phyloP scores from a whole-genome alignment of 2,329 filamentous ascomycete species.

The Microdochium nivale region DNA sequence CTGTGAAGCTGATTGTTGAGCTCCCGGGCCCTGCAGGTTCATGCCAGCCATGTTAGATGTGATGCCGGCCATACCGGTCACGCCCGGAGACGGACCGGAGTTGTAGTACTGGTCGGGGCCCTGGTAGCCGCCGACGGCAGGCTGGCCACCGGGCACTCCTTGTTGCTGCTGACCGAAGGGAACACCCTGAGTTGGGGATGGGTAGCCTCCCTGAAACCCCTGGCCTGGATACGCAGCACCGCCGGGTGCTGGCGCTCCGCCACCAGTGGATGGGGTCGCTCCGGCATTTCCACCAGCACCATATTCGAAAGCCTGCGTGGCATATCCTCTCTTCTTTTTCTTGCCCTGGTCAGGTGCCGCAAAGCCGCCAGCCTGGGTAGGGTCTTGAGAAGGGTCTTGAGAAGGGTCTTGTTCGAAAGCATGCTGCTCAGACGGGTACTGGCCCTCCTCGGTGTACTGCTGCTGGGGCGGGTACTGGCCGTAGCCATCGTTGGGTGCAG shows the following conservation, averaged over 20 bases:
- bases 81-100: constrained; percentile 33
- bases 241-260: constrained; percentile 30
- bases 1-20: constrained; percentile 22
- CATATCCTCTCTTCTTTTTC: constrained; percentile 94
- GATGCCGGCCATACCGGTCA: constrained; percentile 56
- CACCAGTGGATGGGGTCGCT: constrained; percentile 30
- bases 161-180: constrained; percentile 9
- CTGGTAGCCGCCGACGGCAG: constrained; percentile 54
- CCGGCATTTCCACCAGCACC: constrained; percentile 77
- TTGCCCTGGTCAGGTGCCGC: constrained; percentile 38
- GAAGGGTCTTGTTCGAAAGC: constrained; percentile 29
- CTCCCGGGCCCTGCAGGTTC: constrained; percentile 60
- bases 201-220: constrained; percentile 26
- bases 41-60: constrained; percentile 83
- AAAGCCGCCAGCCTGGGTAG: constrained; percentile 18
- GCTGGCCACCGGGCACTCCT: constrained; percentile 15
- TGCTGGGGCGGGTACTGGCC: constrained; percentile 36
- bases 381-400: constrained; percentile 25
- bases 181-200: not conserved
- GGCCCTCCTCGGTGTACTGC: constrained; percentile 29
- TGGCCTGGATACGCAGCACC: constrained; percentile 42
- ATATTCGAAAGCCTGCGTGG: constrained; percentile 90
- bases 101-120: constrained; percentile 60
- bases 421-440: constrained; percentile 28
- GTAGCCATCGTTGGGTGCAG: constrained; percentile 47